phyloP scores from a whole-genome alignment of 2,329 filamentous ascomycete genomes.

The Epicoccum nigrum region DNA sequence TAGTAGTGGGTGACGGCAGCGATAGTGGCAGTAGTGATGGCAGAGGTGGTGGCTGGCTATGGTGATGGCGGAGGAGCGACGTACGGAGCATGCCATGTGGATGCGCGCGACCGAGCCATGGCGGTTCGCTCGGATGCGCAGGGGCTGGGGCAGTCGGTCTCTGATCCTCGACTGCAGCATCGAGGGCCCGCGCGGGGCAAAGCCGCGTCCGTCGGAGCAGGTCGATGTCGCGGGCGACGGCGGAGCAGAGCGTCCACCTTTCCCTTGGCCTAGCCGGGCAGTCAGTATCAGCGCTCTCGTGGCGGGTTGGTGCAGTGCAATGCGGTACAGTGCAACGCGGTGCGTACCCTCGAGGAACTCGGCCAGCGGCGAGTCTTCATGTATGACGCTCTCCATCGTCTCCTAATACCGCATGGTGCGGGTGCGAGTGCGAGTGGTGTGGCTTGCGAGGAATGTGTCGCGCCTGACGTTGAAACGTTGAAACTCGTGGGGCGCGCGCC shows the following conservation, averaged over 20 bases:
- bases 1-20: too few species aligned
- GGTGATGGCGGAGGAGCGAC: constrained; percentile 16
- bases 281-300: constrained; percentile 28
- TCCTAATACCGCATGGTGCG: constrained; percentile 38
- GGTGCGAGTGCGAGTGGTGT: constrained; percentile 25
- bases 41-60: too few species aligned
- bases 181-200: constrained; percentile 58
- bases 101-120: constrained; percentile 47
- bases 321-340: too few species aligned
- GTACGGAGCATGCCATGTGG: constrained; percentile 48
- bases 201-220: constrained; percentile 43
- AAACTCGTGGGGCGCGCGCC: neutral
- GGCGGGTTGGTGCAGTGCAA: neutral
- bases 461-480: constrained; percentile 15
- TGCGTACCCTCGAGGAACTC: constrained; percentile 83
- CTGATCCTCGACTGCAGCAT: constrained; percentile 57
- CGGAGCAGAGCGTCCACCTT: constrained; percentile 31
- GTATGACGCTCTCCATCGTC: constrained; percentile 83
- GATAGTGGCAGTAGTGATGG: too few species aligned
- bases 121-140: constrained; percentile 47
- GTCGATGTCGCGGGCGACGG: constrained; percentile 29
- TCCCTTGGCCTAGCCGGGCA: constrained; percentile 40
- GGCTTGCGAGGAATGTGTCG: constrained; percentile 22
- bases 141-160: constrained; percentile 56
- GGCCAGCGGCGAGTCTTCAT: constrained; percentile 85